Conservation (phyloP, 2,329 filamentous ascomycete genomes). For the Arthroderma sp. region DNA sequence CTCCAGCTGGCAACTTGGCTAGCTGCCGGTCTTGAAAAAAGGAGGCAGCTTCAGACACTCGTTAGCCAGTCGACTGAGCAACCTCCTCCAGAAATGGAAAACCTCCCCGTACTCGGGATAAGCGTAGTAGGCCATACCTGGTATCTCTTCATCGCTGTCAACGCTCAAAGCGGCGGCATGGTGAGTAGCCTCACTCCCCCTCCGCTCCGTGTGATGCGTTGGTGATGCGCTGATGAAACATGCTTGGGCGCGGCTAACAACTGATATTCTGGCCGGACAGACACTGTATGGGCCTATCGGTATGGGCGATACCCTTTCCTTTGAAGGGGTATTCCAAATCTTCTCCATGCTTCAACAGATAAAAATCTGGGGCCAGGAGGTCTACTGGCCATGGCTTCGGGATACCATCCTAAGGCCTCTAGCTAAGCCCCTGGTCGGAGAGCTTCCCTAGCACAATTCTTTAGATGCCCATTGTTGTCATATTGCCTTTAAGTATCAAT, state of each 20-base stretch:
- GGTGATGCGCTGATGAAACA: background rate
- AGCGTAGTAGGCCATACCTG: conserved; percentile 8
- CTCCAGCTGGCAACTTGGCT: conserved; percentile 10
- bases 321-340: background rate
- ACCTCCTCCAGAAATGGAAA: background rate
- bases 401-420: conserved; percentile 6
- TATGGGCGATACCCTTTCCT: background rate
- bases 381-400: conserved; percentile 9
- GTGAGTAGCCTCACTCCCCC: conserved; percentile 1
- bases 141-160: conserved; percentile 6
- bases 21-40: conserved; percentile 8
- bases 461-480: too few species aligned
- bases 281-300: background rate
- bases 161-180: conserved; percentile 4
- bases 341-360: background rate
- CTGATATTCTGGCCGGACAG: conserved; percentile 4
- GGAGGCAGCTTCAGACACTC: background rate
- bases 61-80: background rate
- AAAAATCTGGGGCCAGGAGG: background rate
- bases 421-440: background rate
- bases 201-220: background rate
- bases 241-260: background rate
- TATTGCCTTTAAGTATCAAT: too few species aligned
- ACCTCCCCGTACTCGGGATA: conserved; percentile 5
- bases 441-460: too few species aligned